These are phyloP conservation scores for Starmerella vaccinii DNA, from an alignment of 805 yeast genomes.

Conservation along the genomic window DNA sequence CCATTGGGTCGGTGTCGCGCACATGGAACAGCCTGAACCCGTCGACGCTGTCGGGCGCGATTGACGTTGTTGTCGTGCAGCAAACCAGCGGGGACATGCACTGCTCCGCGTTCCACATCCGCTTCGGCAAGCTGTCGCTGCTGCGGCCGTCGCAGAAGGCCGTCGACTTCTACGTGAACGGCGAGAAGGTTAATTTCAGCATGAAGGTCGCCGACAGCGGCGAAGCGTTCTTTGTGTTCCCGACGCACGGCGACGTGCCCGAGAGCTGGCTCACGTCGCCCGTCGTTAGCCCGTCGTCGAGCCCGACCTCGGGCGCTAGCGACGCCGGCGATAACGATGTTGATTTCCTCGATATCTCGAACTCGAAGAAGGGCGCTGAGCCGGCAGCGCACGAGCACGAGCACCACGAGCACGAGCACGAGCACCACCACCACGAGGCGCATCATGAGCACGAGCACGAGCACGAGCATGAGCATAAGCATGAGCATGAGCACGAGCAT, in stretches of 20 bases:
- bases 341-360: slow-evolving; percentile 22
- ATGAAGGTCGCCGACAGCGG: slow-evolving; percentile 98
- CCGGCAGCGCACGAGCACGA: background rate
- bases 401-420: too few species aligned
- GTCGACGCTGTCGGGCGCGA: slow-evolving; percentile 91
- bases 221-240: slow-evolving; percentile 94
- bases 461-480: background rate
- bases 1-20: slow-evolving; percentile 86
- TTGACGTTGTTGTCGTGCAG: slow-evolving; percentile 90
- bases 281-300: slow-evolving; percentile 56
- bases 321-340: slow-evolving; percentile 23
- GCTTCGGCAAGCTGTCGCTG: slow-evolving; percentile 90
- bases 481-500: background rate
- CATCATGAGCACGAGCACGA: background rate
- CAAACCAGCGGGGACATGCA: slow-evolving; percentile 69
- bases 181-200: slow-evolving; percentile 65
- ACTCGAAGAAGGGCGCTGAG: background rate
- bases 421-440: too few species aligned
- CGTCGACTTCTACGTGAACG: slow-evolving; percentile 81
- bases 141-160: slow-evolving; percentile 91
- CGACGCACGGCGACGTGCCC: slow-evolving; percentile 64
- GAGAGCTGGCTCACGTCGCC: slow-evolving; percentile 76
- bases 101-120: slow-evolving; percentile 92
- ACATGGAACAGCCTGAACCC: slow-evolving; percentile 97
- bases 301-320: slow-evolving; percentile 26